A percentile compares a stretch with the other conserved stretches of the same genome.
Evolutionary conservation across 768 basidiomycete species (phyloP).

Genomic region (Thelephora ganbajun): DNA sequence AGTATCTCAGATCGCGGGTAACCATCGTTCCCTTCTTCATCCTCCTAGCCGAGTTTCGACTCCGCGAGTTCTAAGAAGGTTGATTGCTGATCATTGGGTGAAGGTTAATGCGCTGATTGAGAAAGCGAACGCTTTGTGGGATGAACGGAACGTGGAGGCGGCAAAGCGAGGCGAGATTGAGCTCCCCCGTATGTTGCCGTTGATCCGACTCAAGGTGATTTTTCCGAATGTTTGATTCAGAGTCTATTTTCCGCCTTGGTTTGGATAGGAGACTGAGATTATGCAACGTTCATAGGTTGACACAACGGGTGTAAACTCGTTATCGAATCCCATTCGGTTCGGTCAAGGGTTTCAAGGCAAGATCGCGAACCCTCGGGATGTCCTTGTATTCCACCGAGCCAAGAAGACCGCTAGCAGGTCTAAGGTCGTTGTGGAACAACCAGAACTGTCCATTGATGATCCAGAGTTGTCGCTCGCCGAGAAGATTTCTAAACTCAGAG

Average conservation of each 20-base stretch:
- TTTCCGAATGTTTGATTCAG: not conserved
- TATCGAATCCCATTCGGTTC: constrained; percentile 93
- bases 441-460: constrained; percentile 73
- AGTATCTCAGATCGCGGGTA: constrained; percentile 65
- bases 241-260: not conserved
- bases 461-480: constrained; percentile 51
- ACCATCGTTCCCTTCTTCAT: constrained; percentile 7
- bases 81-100: not conserved
- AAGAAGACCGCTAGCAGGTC: constrained; percentile 42
- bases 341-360: constrained; percentile 88
- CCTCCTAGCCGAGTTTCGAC: too few species aligned
- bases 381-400: constrained; percentile 79
- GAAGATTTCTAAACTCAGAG: constrained; percentile 68
- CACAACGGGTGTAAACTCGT: constrained; percentile 79
- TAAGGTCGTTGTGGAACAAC: constrained; percentile 62
- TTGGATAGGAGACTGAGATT: not conserved
- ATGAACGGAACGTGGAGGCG: constrained; percentile 54
- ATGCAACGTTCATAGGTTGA: constrained; percentile 44
- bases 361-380: constrained; percentile 89
- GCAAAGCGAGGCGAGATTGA: constrained; percentile 47
- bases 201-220: constrained; percentile 68
- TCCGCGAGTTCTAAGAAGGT: not conserved
- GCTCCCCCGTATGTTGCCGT: constrained; percentile 64
- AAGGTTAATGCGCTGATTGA: constrained; percentile 73
- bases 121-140: constrained; percentile 65